Conservation (phyloP, 1,284 basidiomycete species). For the Moniliella sp. region DNA sequence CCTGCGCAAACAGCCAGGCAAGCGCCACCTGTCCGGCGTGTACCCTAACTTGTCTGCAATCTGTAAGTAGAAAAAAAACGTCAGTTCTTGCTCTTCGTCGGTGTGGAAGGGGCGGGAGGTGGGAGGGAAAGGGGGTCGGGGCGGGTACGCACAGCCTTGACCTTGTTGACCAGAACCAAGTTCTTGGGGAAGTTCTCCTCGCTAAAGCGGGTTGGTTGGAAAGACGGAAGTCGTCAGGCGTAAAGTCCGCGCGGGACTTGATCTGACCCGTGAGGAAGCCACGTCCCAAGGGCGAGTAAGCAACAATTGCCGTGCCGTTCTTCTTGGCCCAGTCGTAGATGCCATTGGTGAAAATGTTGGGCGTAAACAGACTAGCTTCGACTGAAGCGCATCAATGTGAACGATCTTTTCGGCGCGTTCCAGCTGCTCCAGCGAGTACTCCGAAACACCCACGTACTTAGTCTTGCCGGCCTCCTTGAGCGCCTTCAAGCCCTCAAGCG, state of each 20-base stretch:
- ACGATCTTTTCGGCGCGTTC: constrained; percentile 17
- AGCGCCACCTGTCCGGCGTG: constrained; percentile 16
- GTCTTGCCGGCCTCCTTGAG: constrained; percentile 48
- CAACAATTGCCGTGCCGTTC: constrained; percentile 9
- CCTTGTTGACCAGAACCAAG: constrained; percentile 10
- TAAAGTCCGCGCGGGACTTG: constrained; percentile 7
- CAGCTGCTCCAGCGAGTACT: constrained; percentile 22
- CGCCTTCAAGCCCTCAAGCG: constrained; percentile 53
- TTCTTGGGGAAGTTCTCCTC: constrained; percentile 14
- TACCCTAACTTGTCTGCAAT: constrained; percentile 12
- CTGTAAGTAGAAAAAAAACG: not conserved
- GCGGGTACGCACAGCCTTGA: no score
- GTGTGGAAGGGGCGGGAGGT: no score
- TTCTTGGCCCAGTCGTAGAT: constrained; percentile 13
- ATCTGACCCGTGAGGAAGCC: constrained; percentile 14
- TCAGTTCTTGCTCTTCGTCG: no score
- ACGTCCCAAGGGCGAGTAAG: constrained; percentile 13
- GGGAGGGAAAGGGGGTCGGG: no score
- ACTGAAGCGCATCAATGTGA: constrained; percentile 36
- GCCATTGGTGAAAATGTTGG: constrained; percentile 15
- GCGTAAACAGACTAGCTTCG: constrained; percentile 39
- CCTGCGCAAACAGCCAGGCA: constrained; percentile 10
- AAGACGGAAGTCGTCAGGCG: constrained; percentile 11
- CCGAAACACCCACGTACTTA: constrained; percentile 50
- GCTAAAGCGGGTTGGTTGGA: constrained; percentile 11